Conservation (phyloP, 2,329 filamentous ascomycete species). For the Fusarium vanettenii region DNA sequence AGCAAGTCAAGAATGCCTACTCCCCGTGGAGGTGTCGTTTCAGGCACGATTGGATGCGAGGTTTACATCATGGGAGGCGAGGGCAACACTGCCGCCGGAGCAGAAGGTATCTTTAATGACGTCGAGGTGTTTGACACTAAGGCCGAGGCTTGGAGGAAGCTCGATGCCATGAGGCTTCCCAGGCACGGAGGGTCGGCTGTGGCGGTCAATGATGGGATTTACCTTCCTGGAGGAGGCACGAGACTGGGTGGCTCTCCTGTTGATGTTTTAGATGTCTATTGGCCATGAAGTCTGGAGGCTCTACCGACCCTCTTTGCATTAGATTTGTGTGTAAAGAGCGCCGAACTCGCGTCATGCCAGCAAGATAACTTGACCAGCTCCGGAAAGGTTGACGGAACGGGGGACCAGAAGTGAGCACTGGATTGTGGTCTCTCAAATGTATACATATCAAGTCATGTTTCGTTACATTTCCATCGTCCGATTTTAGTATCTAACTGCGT, state of each 20-base stretch:
- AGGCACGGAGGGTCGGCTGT: constrained; percentile 50
- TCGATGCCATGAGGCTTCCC: constrained; percentile 46
- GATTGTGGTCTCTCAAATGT: neutral
- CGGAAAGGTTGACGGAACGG: neutral
- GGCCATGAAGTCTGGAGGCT: constrained; percentile 1
- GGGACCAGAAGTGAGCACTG: neutral
- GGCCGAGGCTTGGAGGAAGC: constrained; percentile 42
- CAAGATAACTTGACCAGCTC: no score
- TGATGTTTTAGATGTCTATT: constrained; percentile 27
- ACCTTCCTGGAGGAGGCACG: constrained; percentile 51
- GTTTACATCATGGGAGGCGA: constrained; percentile 54
- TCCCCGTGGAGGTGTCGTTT: constrained; percentile 49
- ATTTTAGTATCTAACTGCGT: neutral
- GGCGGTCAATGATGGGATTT: constrained; percentile 42
- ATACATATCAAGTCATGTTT: neutral
- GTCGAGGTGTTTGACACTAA: constrained; percentile 45
- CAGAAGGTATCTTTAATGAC: constrained; percentile 43
- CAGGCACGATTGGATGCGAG: constrained; percentile 38
- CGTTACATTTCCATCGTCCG: neutral
- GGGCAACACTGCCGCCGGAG: constrained; percentile 40
- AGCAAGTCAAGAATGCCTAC: constrained; percentile 50
- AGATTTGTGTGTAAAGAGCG: no score
- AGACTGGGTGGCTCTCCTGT: constrained; percentile 30
- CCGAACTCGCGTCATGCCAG: no score
- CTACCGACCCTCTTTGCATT: no score